Conservation (phyloP, 352 stramenopile species). For the Aphanomyces cochlioides region DNA sequence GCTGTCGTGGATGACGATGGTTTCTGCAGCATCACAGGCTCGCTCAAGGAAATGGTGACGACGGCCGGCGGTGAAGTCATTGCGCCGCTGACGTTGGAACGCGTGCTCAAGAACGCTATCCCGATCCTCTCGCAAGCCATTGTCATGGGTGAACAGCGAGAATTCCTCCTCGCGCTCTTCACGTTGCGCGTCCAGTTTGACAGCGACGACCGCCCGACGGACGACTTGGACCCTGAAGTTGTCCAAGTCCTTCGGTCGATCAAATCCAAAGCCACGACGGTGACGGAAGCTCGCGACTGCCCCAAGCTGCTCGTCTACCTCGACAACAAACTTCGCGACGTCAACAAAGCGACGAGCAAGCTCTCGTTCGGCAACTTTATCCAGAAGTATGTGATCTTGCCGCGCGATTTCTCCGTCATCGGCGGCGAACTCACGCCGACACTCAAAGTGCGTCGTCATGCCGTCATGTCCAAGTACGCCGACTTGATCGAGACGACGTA, state of each 20-base stretch:
- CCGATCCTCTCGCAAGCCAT: constrained; percentile 69
- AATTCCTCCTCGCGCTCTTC: constrained; percentile 60
- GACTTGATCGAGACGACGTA: constrained; percentile 62
- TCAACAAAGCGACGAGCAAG: constrained; percentile 29
- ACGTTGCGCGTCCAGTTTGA: constrained; percentile 41
- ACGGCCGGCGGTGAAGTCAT: constrained; percentile 95
- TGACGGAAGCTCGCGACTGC: constrained; percentile 43
- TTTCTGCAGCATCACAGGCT: constrained; percentile 93
- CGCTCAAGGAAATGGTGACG: constrained; percentile 95
- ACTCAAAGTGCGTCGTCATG: constrained; percentile 69
- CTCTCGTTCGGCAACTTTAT: constrained; percentile 33
- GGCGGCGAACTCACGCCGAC: constrained; percentile 73
- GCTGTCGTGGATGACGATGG: constrained; percentile 88
- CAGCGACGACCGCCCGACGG: constrained; percentile 36
- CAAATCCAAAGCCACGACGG: constrained; percentile 41
- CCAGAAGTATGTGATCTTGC: constrained; percentile 43
- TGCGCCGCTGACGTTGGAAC: constrained; percentile 87
- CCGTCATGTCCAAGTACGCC: constrained; percentile 55
- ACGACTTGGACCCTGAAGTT: constrained; percentile 46
- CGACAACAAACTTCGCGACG: constrained; percentile 29
- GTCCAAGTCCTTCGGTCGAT: constrained; percentile 41
- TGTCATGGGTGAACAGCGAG: constrained; percentile 59
- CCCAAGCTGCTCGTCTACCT: constrained; percentile 44
- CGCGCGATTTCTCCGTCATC: constrained; percentile 44
- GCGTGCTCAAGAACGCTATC: constrained; percentile 87